Evolutionary conservation across 345 rosid species (phyloP).

Genomic region (Citrus maxima): DNA sequence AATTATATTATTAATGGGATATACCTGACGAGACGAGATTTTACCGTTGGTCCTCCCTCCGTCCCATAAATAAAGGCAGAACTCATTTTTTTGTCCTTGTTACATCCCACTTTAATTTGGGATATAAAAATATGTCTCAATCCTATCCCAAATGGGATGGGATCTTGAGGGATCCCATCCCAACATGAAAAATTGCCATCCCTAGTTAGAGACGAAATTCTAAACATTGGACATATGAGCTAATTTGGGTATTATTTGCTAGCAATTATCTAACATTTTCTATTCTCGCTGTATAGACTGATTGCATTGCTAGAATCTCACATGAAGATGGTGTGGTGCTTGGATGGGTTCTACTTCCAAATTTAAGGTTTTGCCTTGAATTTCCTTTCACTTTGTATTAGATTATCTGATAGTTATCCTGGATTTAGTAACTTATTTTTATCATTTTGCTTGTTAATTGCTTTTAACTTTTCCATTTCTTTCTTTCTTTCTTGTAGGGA

Average conservation of each 20-base stretch:
- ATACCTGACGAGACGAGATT: too few relatives aligned
- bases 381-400: background rate
- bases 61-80: too few relatives aligned
- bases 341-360: constrained; percentile 84
- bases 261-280: constrained; percentile 2
- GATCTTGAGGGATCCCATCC: too few relatives aligned
- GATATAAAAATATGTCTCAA: too few relatives aligned
- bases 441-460: background rate
- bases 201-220: background rate
- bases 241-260: background rate
- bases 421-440: background rate
- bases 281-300: constrained; percentile 48
- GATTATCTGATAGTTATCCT: background rate
- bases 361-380: constrained; percentile 50
- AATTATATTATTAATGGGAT: too few relatives aligned
- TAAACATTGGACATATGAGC: background rate
- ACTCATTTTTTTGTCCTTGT: too few relatives aligned
- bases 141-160: too few relatives aligned
- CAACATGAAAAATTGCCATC: too few relatives aligned
- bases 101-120: too few relatives aligned
- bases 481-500: constrained; percentile 33
- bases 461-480: background rate
- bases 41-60: too few relatives aligned
- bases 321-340: constrained; percentile 52
- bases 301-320: constrained; percentile 93